Percentiles rank a stretch among this genome's conserved stretches.
These are phyloP conservation scores for Thinopyrum elongatum DNA, from an alignment of 176 grass and related monocot species.

Conservation along the genomic window DNA sequence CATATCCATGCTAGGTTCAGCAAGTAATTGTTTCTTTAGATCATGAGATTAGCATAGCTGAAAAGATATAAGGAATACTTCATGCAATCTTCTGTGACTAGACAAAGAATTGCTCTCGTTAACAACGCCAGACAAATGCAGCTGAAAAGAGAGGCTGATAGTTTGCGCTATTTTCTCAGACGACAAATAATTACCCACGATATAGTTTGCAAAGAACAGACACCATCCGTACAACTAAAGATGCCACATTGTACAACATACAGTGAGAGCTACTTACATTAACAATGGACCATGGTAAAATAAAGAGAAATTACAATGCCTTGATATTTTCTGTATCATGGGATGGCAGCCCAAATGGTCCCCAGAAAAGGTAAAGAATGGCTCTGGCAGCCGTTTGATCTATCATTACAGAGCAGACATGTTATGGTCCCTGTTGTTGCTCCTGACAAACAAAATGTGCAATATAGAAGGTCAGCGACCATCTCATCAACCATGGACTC, in stretches of 20 bases:
- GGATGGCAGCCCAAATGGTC: background rate
- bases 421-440: background rate
- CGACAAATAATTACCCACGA: background rate
- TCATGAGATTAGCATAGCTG: too few species aligned
- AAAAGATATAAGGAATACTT: too few species aligned
- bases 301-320: background rate
- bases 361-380: conserved; percentile 23
- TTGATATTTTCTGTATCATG: background rate
- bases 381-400: conserved; percentile 5
- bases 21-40: too few species aligned
- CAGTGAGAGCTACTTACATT: background rate
- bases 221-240: background rate
- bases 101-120: too few species aligned
- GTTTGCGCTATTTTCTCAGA: background rate
- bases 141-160: too few species aligned
- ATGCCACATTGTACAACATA: background rate
- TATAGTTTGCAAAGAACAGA: background rate
- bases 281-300: background rate
- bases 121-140: too few species aligned
- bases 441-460: too few species aligned
- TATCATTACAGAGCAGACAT: background rate
- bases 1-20: too few species aligned
- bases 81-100: too few species aligned
- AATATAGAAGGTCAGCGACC: too few species aligned
- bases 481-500: too few species aligned